phyloP scores from a whole-genome alignment of 202 grass and related monocot genomes.

The Tripidium arundinaceum region DNA sequence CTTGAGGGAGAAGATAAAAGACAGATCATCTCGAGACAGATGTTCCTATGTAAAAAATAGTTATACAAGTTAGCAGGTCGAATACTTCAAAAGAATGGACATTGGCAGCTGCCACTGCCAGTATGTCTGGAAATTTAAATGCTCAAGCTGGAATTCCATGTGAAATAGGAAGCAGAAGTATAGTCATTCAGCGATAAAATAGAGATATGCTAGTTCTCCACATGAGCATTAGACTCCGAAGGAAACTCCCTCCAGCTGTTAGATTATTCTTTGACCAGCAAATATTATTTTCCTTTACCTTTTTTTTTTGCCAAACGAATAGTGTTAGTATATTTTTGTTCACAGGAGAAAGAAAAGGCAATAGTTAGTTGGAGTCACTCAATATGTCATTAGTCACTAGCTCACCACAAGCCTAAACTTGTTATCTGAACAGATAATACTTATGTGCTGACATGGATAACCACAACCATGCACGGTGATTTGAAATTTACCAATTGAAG shows the following conservation, averaged over 20 bases:
- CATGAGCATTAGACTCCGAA: not conserved
- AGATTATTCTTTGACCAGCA: constrained; percentile 20
- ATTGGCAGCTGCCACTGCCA: not conserved
- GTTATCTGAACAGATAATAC: not conserved
- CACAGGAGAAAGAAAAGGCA: not conserved
- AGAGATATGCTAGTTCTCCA: constrained; percentile 1
- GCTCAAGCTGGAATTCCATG: constrained; percentile 6
- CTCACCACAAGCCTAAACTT: not conserved
- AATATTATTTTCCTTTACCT: not conserved
- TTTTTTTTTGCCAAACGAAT: not conserved
- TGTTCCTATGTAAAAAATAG: constrained; percentile 72
- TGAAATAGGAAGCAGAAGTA: not conserved
- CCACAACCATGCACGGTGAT: not conserved
- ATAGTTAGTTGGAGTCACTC: not conserved
- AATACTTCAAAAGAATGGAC: not conserved
- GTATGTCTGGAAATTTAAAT: constrained; percentile 3
- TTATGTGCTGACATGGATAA: not conserved
- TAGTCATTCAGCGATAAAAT: not conserved
- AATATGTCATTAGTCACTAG: not conserved
- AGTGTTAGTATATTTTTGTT: not conserved
- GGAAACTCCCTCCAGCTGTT: constrained; percentile 7
- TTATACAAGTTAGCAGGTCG: constrained; percentile 34
- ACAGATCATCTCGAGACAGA: constrained; percentile 77
- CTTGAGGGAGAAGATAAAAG: constrained; percentile 93
- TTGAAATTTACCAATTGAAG: not conserved